A percentile compares a stretch with the other conserved stretches of the same genome.
These are phyloP conservation scores for Russula brevipes DNA, from an alignment of 768 basidiomycete species.

Conservation along the genomic window DNA sequence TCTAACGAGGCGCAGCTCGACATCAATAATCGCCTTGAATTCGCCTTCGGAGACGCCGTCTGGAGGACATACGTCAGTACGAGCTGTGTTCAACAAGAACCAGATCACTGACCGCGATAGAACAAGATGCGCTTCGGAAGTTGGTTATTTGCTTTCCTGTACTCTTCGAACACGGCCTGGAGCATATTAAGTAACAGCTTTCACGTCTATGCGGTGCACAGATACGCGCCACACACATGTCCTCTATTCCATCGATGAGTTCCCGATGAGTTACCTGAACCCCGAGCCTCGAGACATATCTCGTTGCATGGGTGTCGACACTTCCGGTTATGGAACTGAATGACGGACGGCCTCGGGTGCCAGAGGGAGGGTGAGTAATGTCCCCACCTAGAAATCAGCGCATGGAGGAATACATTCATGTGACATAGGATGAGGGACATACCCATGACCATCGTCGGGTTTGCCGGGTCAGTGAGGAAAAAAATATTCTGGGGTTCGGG, in stretches of 20 bases:
- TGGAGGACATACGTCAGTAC: slow-evolving; percentile 17
- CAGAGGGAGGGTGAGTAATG: slow-evolving; percentile 74
- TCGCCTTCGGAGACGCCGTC: slow-evolving; percentile 55
- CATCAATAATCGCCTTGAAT: slow-evolving; percentile 43
- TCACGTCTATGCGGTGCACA: background rate
- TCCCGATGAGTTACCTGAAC: slow-evolving; percentile 65
- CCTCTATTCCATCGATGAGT: slow-evolving; percentile 64
- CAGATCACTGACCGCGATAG: slow-evolving; percentile 50
- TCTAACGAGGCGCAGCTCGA: slow-evolving; percentile 50
- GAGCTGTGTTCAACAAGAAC: background rate
- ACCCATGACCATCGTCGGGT: slow-evolving; percentile 78
- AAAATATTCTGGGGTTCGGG: slow-evolving; percentile 62
- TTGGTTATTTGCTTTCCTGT: slow-evolving; percentile 47
- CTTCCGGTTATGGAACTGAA: slow-evolving; percentile 76
- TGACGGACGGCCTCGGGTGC: slow-evolving; percentile 66
- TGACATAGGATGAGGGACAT: slow-evolving; percentile 16
- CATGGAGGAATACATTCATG: background rate
- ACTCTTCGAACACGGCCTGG: slow-evolving; percentile 44
- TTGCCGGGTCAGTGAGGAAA: slow-evolving; percentile 58
- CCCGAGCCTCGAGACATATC: slow-evolving; percentile 56
- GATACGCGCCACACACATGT: slow-evolving; percentile 52
- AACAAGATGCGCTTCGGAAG: slow-evolving; percentile 65
- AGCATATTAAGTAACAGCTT: background rate
- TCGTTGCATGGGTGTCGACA: slow-evolving; percentile 66
- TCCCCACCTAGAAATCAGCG: slow-evolving; percentile 48